Evolutionary conservation across 192 early-diverging fungal species (phyloP), one percentile per base, ranked within the genome.

Genomic region (Backusella liffmaniae): DNA sequence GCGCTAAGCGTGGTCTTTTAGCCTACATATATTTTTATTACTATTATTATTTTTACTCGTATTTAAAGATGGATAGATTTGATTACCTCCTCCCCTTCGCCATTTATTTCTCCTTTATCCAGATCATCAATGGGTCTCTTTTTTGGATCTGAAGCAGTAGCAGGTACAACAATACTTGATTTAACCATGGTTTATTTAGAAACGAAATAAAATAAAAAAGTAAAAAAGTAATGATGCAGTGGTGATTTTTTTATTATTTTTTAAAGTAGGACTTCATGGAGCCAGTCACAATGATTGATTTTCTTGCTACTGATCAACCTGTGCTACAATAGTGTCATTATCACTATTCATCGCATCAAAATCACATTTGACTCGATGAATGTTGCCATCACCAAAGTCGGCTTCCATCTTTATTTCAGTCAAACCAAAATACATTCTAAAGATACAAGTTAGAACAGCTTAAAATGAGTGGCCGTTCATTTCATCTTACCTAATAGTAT

Each of bases 381-480:
- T 49, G 1, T 36, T 32, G 5, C 81, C 74, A 35, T 78, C 80
- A 26, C 83, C 83, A 68, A 87, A 80, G 56, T 87, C 86, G 2
- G 86, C 86, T 76, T 87, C 86, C 23, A 82, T 84, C 1, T 83
- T 76, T 35, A 87, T 83, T 67, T 87, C 86, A 2, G 83, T 87
- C 29, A 75, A 74, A 2, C 86, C 86, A 78, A 87, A 85, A 39
- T 84, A 87, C 81, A 87, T 87, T 67, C 84, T 77, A 12, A 70
- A 26, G 10, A 62, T 4, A 62, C 23, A 56, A 76, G 49, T 51
- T 82, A 75, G 21, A 37, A 59, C 3, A 18, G 21, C 4, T 4
- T 51, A 51, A n/a, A 9, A 23, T 6, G 51, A 8, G 51, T 12
- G 12, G 13, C 42, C 13, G 21, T 8, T 32, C 32, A 32, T 32